phyloP scores from a whole-genome alignment of 1,284 basidiomycete genomes.

The Meripilus lineatus region DNA sequence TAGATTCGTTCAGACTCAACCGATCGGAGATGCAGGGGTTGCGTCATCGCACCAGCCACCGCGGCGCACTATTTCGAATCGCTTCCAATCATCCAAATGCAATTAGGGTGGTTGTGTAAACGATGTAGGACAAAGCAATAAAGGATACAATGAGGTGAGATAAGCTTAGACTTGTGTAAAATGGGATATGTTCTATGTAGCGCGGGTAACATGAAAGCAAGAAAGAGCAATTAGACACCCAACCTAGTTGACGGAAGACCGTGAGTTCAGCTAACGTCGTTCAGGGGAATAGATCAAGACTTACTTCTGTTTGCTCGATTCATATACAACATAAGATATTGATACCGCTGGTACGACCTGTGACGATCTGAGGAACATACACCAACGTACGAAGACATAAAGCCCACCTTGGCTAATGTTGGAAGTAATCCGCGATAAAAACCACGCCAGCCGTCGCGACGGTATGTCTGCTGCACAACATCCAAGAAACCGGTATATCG shows the following conservation, averaged over 20 bases:
- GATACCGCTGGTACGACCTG: conserved; percentile 92
- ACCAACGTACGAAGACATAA: neutral
- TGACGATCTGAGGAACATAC: neutral
- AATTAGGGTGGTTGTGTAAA: too few species aligned
- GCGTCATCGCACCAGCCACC: too few species aligned
- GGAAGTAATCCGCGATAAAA: conserved; percentile 94
- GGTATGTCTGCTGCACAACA: conserved; percentile 79
- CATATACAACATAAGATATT: conserved; percentile 91
- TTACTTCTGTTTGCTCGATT: conserved; percentile 73
- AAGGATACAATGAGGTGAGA: conserved; percentile 7
- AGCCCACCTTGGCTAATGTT: conserved; percentile 81
- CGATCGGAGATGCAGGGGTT: too few species aligned
- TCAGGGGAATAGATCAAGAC: conserved; percentile 20
- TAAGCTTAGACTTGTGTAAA: neutral
- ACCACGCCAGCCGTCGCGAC: conserved; percentile 86
- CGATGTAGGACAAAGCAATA: too few species aligned
- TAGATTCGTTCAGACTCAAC: neutral
- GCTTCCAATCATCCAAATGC: too few species aligned
- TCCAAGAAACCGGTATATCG: conserved; percentile 86
- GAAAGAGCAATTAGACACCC: conserved; percentile 37
- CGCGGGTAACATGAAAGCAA: conserved; percentile 18
- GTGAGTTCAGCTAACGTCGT: conserved; percentile 5
- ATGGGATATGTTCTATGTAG: conserved; percentile 9
- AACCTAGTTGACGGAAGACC: conserved; percentile 28
- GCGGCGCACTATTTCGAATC: too few species aligned